These are phyloP conservation scores for Camellia oleifera DNA, from an alignment of 179 eudicot genomes.

Conservation along the genomic window DNA sequence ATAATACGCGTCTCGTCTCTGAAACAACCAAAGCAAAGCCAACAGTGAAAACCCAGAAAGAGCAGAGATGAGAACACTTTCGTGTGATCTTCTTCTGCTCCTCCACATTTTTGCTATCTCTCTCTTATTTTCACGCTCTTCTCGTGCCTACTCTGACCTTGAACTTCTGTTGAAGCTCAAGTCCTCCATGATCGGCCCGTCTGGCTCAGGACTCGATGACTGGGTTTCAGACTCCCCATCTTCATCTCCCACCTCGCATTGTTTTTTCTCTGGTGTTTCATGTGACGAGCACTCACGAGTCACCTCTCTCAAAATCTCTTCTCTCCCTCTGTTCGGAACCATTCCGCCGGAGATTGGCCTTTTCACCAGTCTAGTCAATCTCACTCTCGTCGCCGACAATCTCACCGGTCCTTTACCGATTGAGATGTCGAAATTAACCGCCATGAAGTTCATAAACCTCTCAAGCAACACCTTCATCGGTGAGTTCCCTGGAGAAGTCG, in stretches of 20 bases:
- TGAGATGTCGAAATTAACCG: conserved; percentile 17
- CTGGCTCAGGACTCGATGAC: conserved; percentile 36
- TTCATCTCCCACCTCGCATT: conserved; percentile 26
- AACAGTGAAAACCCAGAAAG: not conserved
- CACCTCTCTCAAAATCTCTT: conserved; percentile 31
- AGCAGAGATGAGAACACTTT: not conserved
- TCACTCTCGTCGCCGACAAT: conserved; percentile 33
- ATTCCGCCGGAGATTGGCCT: conserved; percentile 47
- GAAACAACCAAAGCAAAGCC: not conserved
- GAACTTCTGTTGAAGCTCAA: conserved; percentile 44
- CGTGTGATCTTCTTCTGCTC: not conserved
- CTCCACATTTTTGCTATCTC: conserved; percentile 1
- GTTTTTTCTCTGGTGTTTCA: conserved; percentile 54
- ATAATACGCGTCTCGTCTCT: not conserved
- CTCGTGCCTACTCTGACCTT: conserved; percentile 34
- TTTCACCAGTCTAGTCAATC: conserved; percentile 33
- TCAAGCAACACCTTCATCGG: conserved; percentile 39
- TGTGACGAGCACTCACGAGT: conserved; percentile 53
- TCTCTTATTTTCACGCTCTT: not conserved
- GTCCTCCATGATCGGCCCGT: conserved; percentile 34
- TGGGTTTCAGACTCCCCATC: conserved; percentile 34
- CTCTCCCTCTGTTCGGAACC: conserved; percentile 32
- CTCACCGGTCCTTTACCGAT: conserved; percentile 45
- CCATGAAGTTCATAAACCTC: conserved; percentile 40
- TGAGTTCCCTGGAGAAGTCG: conserved; percentile 23